A percentile compares a stretch with the other conserved stretches of the same genome.
Conservation (phyloP, 495 filamentous ascomycete species). For the Hypoxylon fuscum region DNA sequence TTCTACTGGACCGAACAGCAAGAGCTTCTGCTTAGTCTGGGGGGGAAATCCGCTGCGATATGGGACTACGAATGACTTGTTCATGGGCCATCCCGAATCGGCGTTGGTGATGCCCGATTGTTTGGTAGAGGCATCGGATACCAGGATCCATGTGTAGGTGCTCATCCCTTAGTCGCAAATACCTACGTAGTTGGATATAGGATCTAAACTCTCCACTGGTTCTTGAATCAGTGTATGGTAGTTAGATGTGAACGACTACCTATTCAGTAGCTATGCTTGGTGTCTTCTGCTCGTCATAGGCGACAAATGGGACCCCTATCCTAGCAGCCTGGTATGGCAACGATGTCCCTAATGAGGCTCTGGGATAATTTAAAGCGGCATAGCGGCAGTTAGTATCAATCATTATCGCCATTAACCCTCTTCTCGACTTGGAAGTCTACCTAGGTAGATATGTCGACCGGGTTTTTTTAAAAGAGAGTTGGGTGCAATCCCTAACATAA, state of each 20-base stretch:
- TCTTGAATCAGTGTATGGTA: constrained; percentile 11
- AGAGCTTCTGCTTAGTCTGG: background rate
- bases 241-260: background rate
- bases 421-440: too few species aligned
- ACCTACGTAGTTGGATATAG: background rate
- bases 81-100: background rate
- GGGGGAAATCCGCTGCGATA: background rate
- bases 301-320: too few species aligned
- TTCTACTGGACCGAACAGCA: too few species aligned
- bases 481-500: too few species aligned
- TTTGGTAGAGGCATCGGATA: background rate
- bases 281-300: background rate
- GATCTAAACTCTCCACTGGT: background rate
- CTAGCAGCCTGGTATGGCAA: too few species aligned
- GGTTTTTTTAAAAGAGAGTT: too few species aligned
- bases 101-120: background rate
- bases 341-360: too few species aligned
- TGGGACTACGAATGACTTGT: background rate
- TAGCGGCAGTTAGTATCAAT: too few species aligned
- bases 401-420: too few species aligned
- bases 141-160: background rate
- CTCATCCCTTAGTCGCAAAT: background rate
- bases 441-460: too few species aligned
- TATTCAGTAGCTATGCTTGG: background rate
- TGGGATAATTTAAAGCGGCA: too few species aligned